Evolutionary conservation across 345 rosid genomes (phyloP).

Genomic region (Corchorus capsularis): DNA sequence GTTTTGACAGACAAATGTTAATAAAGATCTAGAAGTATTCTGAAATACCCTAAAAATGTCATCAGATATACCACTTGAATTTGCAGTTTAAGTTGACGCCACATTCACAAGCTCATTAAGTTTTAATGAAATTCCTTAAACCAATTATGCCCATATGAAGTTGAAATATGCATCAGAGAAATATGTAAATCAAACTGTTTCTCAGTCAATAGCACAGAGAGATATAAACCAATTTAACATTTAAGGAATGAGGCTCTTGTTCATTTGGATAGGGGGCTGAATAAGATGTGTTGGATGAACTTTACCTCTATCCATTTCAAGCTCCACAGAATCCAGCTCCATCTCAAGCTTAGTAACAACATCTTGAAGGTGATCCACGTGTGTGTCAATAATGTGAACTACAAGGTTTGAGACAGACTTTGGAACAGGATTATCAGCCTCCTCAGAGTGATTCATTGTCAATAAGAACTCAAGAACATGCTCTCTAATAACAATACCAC

Average conservation of each 20-base stretch:
- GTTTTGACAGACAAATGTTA: not conserved
- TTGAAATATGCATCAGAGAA: not conserved
- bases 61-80: not conserved
- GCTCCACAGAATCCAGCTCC: constrained; percentile 83
- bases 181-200: not conserved
- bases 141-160: not conserved
- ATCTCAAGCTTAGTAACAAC: constrained; percentile 86
- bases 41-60: not conserved
- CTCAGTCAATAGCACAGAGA: not conserved
- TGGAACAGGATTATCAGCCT: constrained; percentile 97
- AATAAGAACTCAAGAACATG: constrained; percentile 94
- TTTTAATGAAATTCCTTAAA: not conserved
- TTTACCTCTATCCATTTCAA: constrained; percentile 90
- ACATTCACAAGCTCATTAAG: constrained; percentile 2
- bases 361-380: constrained; percentile 94
- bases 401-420: constrained; percentile 82
- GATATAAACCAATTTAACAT: constrained; percentile 5
- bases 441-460: constrained; percentile 98
- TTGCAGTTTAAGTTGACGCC: not conserved
- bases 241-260: not conserved
- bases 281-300: constrained; percentile 3
- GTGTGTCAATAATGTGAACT: constrained; percentile 85
- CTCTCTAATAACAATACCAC: constrained; percentile 85
- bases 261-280: not conserved
- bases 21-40: not conserved